These are phyloP conservation scores for Triticum timopheevii DNA, from an alignment of 176 grass and related monocot species.

Conservation along the genomic window DNA sequence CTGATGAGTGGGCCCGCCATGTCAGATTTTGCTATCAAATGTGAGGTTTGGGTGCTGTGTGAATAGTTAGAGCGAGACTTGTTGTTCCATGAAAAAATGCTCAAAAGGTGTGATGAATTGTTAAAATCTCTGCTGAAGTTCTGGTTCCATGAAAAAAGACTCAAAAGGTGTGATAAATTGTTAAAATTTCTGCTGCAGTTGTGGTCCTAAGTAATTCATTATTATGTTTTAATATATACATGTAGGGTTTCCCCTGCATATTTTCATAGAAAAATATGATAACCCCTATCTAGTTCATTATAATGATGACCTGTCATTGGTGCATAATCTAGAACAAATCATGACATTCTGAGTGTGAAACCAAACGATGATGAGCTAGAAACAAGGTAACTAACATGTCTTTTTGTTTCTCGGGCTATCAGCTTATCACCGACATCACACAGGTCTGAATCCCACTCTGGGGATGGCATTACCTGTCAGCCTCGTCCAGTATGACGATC, in stretches of 20 bases:
- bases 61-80: background rate
- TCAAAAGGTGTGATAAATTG: no score
- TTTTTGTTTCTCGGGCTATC: background rate
- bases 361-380: background rate
- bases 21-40: background rate
- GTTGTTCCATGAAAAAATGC: background rate
- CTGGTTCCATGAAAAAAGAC: background rate
- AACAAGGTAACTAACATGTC: background rate
- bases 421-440: background rate
- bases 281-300: background rate
- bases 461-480: constrained; percentile 68
- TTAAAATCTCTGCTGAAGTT: no score
- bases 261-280: background rate
- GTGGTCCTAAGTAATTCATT: background rate
- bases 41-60: background rate
- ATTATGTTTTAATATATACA: background rate
- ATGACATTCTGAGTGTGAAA: background rate
- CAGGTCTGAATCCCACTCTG: background rate
- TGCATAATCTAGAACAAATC: background rate
- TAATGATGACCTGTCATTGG: background rate
- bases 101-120: no score
- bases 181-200: background rate
- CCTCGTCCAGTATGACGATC: constrained; percentile 91
- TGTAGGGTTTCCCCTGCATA: background rate
- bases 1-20: background rate